Evolutionary conservation across 805 yeast genomes (phyloP).

Genomic region (Cyberlindnera sargentensis): DNA sequence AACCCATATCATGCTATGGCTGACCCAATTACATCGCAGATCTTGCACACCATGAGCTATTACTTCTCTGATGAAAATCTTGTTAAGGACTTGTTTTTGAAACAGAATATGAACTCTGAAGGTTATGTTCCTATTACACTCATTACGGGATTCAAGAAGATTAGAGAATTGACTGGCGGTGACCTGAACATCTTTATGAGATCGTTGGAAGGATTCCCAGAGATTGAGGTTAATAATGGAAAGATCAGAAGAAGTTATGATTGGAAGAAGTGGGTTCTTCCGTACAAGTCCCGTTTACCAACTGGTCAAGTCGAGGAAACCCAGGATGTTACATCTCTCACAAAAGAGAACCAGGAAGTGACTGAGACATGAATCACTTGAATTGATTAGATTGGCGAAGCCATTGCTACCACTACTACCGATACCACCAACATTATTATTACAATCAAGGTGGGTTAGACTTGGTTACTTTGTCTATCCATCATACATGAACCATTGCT

Average conservation of each 20-base stretch:
- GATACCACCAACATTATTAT: too few relatives aligned
- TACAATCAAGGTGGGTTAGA: too few relatives aligned
- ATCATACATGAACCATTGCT: too few relatives aligned
- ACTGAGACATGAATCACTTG: neutral
- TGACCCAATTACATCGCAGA: slow-evolving; percentile 13
- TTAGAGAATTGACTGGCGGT: slow-evolving; percentile 55
- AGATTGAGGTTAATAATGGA: slow-evolving; percentile 26
- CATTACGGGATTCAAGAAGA: slow-evolving; percentile 67
- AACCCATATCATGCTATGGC: slow-evolving; percentile 10
- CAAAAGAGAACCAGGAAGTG: neutral
- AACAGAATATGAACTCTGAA: slow-evolving; percentile 69
- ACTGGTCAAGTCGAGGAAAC: slow-evolving; percentile 38
- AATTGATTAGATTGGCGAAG: neutral
- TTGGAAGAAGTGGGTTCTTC: slow-evolving; percentile 65
- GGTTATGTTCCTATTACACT: slow-evolving; percentile 65
- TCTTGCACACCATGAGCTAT: slow-evolving; percentile 68
- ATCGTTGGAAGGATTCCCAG: slow-evolving; percentile 13
- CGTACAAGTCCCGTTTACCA: slow-evolving; percentile 38
- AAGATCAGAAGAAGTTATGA: slow-evolving; percentile 54
- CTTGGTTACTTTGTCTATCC: too few relatives aligned
- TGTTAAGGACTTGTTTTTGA: slow-evolving; percentile 72
- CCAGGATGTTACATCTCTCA: slow-evolving; percentile 20
- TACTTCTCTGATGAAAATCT: slow-evolving; percentile 87
- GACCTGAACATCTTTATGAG: slow-evolving; percentile 32
- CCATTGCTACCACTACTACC: too few relatives aligned